Evolutionary conservation across 352 stramenopile species (phyloP).

Genomic region (Phytophthora hibernalis): DNA sequence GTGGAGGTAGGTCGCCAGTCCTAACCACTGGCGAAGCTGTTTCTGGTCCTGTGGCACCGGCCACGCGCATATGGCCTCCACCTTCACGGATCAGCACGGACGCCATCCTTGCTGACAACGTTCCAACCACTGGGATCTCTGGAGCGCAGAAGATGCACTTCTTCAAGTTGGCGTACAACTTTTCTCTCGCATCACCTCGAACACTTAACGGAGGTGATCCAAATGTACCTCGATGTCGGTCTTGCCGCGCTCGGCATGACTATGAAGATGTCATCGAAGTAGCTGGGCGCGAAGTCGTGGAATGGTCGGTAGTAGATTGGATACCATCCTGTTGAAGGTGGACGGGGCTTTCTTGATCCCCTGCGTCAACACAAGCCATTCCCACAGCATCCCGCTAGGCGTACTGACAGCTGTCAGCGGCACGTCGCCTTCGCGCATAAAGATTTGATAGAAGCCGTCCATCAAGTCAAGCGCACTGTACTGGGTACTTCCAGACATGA

Average conservation of each 20-base stretch:
- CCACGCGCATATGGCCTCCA: slow-evolving; percentile 18
- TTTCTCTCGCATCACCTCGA: slow-evolving; percentile 23
- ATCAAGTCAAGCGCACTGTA: too few species aligned
- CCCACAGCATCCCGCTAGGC: too few species aligned
- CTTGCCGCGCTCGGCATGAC: slow-evolving; percentile 1
- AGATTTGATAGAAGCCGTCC: too few species aligned
- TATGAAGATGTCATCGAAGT: slow-evolving; percentile 44
- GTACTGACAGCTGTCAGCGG: too few species aligned
- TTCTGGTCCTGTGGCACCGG: slow-evolving; percentile 1
- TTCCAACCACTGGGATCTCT: slow-evolving; percentile 31
- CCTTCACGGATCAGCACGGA: slow-evolving; percentile 29
- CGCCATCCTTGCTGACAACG: slow-evolving; percentile 15
- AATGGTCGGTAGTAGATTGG: too few species aligned
- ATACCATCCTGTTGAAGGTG: too few species aligned
- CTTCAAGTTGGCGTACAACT: too few species aligned
- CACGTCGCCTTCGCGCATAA: too few species aligned
- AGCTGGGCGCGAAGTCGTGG: slow-evolving; percentile 2
- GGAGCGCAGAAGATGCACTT: too few species aligned
- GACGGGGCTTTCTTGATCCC: too few species aligned
- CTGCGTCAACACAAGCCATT: too few species aligned
- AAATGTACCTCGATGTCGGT: slow-evolving; percentile 28
- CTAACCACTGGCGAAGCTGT: slow-evolving; percentile 23
- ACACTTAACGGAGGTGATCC: slow-evolving; percentile 24
- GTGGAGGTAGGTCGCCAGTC: too few species aligned
- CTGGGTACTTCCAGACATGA: slow-evolving; percentile 13